phyloP scores from a whole-genome alignment of 1,284 basidiomycete species.

The Thecaphora thlaspeos region DNA sequence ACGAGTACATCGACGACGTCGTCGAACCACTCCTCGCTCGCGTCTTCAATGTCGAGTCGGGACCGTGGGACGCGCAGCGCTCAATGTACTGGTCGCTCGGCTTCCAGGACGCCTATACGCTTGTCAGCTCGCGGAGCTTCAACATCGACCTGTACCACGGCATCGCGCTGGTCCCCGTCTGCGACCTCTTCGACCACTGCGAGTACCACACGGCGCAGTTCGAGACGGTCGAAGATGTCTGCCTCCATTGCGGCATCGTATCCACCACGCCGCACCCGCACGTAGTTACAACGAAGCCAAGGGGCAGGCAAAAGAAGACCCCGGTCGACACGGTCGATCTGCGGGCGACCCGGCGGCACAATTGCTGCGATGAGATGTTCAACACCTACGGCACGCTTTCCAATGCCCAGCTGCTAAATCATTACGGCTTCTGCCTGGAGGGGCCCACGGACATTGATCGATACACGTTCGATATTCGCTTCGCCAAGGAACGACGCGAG shows the following conservation, averaged over 20 bases:
- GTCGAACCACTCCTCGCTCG: too few species aligned
- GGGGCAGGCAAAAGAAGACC: neutral
- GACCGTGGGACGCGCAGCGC: constrained; percentile 9
- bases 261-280: neutral
- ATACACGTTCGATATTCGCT: constrained; percentile 31
- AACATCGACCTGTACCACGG: constrained; percentile 47
- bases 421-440: constrained; percentile 51
- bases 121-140: constrained; percentile 50
- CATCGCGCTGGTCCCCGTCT: constrained; percentile 43
- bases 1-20: too few species aligned
- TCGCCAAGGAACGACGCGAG: constrained; percentile 13
- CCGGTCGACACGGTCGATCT: constrained; percentile 41
- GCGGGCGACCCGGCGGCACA: constrained; percentile 14
- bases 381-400: constrained; percentile 50
- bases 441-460: constrained; percentile 45
- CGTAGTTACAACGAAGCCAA: neutral
- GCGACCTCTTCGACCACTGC: constrained; percentile 51
- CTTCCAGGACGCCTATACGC: constrained; percentile 31
- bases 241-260: constrained; percentile 37
- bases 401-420: constrained; percentile 42
- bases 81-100: too few species aligned
- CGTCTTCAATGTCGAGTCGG: neutral
- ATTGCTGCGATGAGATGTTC: constrained; percentile 21
- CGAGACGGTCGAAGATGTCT: constrained; percentile 50
- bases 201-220: constrained; percentile 43